A percentile compares a stretch with the other conserved stretches of the same genome.
Evolutionary conservation across 495 filamentous ascomycete genomes (phyloP).

Genomic region (Aspergillus nanangensis): DNA sequence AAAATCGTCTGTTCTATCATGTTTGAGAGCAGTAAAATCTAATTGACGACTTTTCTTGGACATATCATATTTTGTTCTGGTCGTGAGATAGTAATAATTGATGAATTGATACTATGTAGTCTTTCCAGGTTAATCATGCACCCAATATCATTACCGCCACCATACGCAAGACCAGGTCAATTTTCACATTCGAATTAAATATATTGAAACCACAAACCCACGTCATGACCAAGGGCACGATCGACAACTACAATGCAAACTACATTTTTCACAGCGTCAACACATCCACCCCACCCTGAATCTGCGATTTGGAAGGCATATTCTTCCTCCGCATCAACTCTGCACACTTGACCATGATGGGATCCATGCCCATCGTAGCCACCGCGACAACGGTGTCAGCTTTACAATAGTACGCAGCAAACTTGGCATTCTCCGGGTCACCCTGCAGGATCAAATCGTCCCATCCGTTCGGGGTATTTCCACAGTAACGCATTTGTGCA

Average conservation of each 20-base stretch:
- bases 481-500: conserved; percentile 85
- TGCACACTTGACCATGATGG: conserved; percentile 73
- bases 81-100: too few relatives aligned
- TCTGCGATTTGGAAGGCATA: conserved; percentile 79
- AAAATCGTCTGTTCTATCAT: conserved; percentile 5
- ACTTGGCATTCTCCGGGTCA: conserved; percentile 74
- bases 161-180: too few relatives aligned
- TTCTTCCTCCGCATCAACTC: conserved; percentile 80
- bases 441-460: conserved; percentile 80
- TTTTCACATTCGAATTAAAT: too few relatives aligned
- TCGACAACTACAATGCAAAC: too few relatives aligned
- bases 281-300: conserved; percentile 71
- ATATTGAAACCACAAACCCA: too few relatives aligned
- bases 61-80: too few relatives aligned
- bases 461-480: conserved; percentile 73
- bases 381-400: conserved; percentile 90
- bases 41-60: too few relatives aligned
- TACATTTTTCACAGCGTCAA: conserved; percentile 43
- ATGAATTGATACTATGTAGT: too few relatives aligned
- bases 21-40: too few relatives aligned
- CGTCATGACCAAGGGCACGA: too few relatives aligned
- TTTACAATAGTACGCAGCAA: conserved; percentile 82
- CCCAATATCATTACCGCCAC: too few relatives aligned
- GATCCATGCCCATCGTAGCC: conserved; percentile 86
- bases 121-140: too few relatives aligned